phyloP scores from a whole-genome alignment of 352 stramenopile genomes.

The Pythium sukuiense region DNA sequence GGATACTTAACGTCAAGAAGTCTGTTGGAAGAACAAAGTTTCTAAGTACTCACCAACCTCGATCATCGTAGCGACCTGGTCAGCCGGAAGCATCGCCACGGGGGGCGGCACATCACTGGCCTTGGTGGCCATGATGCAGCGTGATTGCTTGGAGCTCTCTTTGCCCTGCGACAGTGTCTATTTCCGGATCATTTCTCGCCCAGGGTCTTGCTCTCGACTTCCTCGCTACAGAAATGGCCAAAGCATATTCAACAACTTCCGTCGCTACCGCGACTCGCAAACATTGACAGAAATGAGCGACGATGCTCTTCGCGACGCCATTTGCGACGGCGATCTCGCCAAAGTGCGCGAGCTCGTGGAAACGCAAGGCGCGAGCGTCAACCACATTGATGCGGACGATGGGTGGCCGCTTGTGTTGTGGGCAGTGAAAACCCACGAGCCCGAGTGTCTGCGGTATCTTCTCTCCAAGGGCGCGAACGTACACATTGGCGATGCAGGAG shows the following conservation, averaged over 20 bases:
- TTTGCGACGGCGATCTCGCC: conserved; percentile 37
- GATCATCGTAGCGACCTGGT: conserved; percentile 32
- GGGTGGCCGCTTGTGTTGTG: conserved; percentile 43
- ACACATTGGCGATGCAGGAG: conserved; percentile 33
- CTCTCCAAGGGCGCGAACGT: conserved; percentile 37
- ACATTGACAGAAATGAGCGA: conserved; percentile 28
- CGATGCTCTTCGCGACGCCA: conserved; percentile 40
- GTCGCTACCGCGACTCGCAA: not conserved
- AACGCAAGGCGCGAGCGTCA: conserved; percentile 30
- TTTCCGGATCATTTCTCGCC: no score
- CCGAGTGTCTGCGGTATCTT: conserved; percentile 31
- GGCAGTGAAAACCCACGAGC: conserved; percentile 41
- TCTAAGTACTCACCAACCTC: conserved; percentile 28
- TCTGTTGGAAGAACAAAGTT: no score
- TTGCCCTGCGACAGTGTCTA: no score
- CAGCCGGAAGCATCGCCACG: conserved; percentile 27
- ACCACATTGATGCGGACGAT: conserved; percentile 44
- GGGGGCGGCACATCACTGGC: not conserved
- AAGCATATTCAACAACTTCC: not conserved
- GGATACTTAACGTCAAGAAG: no score
- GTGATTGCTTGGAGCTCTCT: no score
- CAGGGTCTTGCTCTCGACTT: no score
- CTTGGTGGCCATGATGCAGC: not conserved
- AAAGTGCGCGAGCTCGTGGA: conserved; percentile 26
- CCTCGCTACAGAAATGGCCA: no score